phyloP scores from a whole-genome alignment of 192 early-diverging fungal genomes.

The Ambispora gerdemannii region DNA sequence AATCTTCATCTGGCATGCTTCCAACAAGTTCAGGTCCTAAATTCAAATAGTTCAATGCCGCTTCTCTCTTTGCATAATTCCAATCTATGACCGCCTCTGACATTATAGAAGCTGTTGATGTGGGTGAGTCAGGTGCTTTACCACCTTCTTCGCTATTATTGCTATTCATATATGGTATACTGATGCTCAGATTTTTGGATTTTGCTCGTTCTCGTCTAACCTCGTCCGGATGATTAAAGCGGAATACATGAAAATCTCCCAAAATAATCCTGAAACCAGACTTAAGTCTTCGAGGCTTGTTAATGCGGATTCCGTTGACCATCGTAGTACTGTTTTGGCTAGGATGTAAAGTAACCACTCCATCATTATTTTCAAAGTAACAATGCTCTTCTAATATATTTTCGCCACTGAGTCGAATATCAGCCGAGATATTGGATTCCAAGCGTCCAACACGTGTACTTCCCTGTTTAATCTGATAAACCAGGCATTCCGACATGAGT shows the following conservation, averaged over 20 bases:
- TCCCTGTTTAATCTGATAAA: conserved; percentile 83
- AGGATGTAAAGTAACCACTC: conserved; percentile 61
- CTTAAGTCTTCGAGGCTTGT: conserved; percentile 50
- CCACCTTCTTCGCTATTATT: conserved; percentile 41
- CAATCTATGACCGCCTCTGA: conserved; percentile 63
- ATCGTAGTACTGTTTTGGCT: conserved; percentile 56
- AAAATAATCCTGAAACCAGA: conserved; percentile 80
- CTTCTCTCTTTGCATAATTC: conserved; percentile 73
- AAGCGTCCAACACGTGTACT: conserved; percentile 62
- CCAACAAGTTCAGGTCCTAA: conserved; percentile 34
- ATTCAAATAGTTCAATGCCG: conserved; percentile 49
- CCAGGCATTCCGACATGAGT: conserved; percentile 82
- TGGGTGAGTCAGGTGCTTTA: conserved; percentile 37
- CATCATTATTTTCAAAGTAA: conserved; percentile 63
- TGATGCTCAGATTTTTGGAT: conserved; percentile 29
- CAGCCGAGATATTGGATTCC: conserved; percentile 37
- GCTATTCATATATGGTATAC: conserved; percentile 17
- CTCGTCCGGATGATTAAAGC: conserved; percentile 82
- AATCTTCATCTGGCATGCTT: conserved; percentile 55
- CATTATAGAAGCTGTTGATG: conserved; percentile 42
- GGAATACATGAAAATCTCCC: conserved; percentile 77
- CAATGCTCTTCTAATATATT: conserved; percentile 68
- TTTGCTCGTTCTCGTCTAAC: conserved; percentile 61
- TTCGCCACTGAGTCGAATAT: conserved; percentile 62
- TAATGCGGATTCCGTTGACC: conserved; percentile 75